Evolutionary conservation across 1,284 basidiomycete species (phyloP), one percentile per base, ranked within the genome.

Genomic region (Ceratobasidium sp.): DNA sequence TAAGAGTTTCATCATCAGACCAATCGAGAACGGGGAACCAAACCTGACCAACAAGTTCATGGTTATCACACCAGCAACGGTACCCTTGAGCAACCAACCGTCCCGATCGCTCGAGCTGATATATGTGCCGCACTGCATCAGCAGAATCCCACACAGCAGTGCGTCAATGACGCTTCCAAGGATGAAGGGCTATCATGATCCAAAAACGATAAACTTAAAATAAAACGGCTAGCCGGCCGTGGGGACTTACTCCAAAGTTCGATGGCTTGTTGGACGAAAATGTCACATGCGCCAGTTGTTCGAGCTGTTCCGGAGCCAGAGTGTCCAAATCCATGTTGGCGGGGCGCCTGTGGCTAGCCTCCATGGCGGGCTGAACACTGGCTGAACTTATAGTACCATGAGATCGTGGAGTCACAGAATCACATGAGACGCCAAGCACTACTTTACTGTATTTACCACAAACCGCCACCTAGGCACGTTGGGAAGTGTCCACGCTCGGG

Each of bases 91-190:
- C 44, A n/a, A 35, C 48, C 44, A 35, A 33, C 27, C 20, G 23
- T 67, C 65, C 30, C 46, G 38, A 50, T 18, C 7, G 16, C 27
- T 67, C 46, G 66, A 52, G 35, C 44, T n/a, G 66, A n/a, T 33
- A 46, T 68, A 68, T 30, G 46, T 20, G 66, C 66, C 66, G 30
- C 48, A 68, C n/a, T 57, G 52, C 67, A 69, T 57, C 48, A 57
- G 16, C 14, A 69, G 44, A 10, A 57, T 35, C 23, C 48, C 48
- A 23, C 66, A 50, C 46, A 54, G n/a, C n/a, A 68, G 20, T n/a
- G 10, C 50, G 33, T 68, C 66, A 14, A 68, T 33, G 20, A 68
- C 27, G 16, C n/a, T 54, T 35, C 66, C 66, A 3, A 68, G 23
- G 6, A 68, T 68, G 30, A 68, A 52, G 18, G 66, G 66, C 66